Percentiles rank a stretch among this genome's conserved stretches.
These are phyloP conservation scores for Cystoderma amianthinum DNA, from an alignment of 768 basidiomycete genomes.

Conservation along the genomic window DNA sequence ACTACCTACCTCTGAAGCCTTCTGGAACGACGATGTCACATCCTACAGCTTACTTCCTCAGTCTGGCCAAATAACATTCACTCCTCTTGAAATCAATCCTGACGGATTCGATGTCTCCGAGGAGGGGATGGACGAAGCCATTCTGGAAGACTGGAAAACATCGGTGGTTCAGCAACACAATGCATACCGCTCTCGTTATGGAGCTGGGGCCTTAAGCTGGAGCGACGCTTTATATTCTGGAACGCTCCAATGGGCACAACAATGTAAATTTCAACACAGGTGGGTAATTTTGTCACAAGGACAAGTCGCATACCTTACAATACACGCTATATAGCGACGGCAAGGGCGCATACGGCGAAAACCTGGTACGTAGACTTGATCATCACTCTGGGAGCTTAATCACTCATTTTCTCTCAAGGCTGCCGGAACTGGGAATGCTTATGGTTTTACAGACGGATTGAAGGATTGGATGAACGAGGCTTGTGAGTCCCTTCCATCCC, in stretches of 20 bases:
- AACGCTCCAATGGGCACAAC: slow-evolving; percentile 12
- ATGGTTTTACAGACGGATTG: slow-evolving; percentile 12
- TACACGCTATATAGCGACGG: slow-evolving; percentile 7
- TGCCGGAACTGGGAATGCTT: slow-evolving; percentile 7
- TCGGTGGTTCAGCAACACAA: not conserved
- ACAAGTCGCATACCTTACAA: not conserved
- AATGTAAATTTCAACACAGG: slow-evolving; percentile 19
- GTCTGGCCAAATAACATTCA: too few relatives aligned
- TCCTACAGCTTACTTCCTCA: too few relatives aligned
- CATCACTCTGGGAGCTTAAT: not conserved
- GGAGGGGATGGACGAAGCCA: too few relatives aligned
- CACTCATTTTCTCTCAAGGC: slow-evolving; percentile 6
- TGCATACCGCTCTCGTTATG: slow-evolving; percentile 12
- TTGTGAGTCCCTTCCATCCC: slow-evolving; percentile 9
- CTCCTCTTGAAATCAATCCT: too few relatives aligned
- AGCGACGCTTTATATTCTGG: slow-evolving; percentile 10
- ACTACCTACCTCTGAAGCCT: too few relatives aligned
- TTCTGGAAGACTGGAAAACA: too few relatives aligned
- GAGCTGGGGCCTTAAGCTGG: slow-evolving; percentile 16
- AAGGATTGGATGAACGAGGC: slow-evolving; percentile 20
- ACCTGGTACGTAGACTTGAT: slow-evolving; percentile 11
- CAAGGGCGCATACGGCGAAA: slow-evolving; percentile 21
- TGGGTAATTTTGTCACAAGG: not conserved
- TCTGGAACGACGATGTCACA: too few relatives aligned
- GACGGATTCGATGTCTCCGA: too few relatives aligned